These are phyloP conservation scores for Rhinocladiella similis DNA, from an alignment of 2,329 filamentous ascomycete species.

Conservation along the genomic window DNA sequence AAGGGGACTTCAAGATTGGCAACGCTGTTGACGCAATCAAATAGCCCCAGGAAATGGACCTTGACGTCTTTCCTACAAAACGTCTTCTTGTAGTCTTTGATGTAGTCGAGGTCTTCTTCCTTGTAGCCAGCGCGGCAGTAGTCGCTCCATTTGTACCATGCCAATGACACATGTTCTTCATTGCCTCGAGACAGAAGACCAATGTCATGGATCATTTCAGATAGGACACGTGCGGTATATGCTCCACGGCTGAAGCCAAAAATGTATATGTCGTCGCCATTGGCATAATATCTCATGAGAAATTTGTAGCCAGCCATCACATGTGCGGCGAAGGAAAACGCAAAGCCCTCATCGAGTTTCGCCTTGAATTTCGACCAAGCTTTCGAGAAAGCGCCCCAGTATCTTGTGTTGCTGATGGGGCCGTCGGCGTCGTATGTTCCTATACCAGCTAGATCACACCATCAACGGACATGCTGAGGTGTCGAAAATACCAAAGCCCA, in stretches of 20 bases:
- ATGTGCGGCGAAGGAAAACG: constrained; percentile 65
- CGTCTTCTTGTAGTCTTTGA: constrained; percentile 79
- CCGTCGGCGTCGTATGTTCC: neutral
- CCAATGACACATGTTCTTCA: neutral
- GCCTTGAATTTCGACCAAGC: neutral
- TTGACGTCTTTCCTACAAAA: constrained; percentile 73
- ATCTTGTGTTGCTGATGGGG: neutral
- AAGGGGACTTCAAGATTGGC: constrained; percentile 73
- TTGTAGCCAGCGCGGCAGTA: neutral
- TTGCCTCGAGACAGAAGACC: constrained; percentile 52
- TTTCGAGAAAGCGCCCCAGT: neutral
- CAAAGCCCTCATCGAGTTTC: neutral
- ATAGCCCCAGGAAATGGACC: constrained; percentile 74
- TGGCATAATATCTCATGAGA: constrained; percentile 70
- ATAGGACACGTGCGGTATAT: constrained; percentile 72
- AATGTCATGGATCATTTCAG: constrained; percentile 79
- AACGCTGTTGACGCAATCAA: constrained; percentile 79
- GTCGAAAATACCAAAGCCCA: neutral
- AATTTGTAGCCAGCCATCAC: constrained; percentile 82
- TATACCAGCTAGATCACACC: neutral
- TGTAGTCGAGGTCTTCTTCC: constrained; percentile 61
- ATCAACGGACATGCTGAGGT: no score
- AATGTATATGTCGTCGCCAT: constrained; percentile 62
- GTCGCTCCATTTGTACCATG: neutral
- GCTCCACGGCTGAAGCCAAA: constrained; percentile 73